Percentiles rank a stretch among this genome's conserved stretches.
Evolutionary conservation across 495 filamentous ascomycete genomes (phyloP).

Genomic region (Aspergillus panamensis): DNA sequence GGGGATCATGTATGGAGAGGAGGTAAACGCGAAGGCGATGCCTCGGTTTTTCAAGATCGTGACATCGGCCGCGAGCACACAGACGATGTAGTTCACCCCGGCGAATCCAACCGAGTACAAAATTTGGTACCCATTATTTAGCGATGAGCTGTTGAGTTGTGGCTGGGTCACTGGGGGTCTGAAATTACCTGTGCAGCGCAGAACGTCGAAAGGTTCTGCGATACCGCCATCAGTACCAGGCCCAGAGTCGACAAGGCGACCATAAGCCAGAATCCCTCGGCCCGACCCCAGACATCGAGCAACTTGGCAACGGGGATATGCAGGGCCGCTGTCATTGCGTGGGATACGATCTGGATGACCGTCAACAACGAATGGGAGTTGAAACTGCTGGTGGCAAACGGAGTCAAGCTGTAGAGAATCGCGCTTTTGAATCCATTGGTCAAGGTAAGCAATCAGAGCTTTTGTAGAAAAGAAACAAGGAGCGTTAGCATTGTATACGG

Average conservation of each 20-base stretch:
- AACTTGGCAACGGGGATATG: slow-evolving; percentile 61
- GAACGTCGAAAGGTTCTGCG: slow-evolving; percentile 44
- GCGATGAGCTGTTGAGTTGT: not conserved
- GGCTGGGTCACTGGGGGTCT: too few relatives aligned
- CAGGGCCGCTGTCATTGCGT: slow-evolving; percentile 32
- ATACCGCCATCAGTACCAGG: slow-evolving; percentile 49
- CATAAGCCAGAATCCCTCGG: slow-evolving; percentile 51
- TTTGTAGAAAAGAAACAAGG: slow-evolving; percentile 20
- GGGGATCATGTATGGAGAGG: slow-evolving; percentile 45
- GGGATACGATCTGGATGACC: slow-evolving; percentile 52
- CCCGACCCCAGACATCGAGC: slow-evolving; percentile 62
- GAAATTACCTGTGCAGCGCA: slow-evolving; percentile 47
- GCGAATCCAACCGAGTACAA: slow-evolving; percentile 55
- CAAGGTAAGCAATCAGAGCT: slow-evolving; percentile 46
- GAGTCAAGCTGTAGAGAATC: slow-evolving; percentile 27
- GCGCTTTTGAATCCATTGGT: slow-evolving; percentile 37
- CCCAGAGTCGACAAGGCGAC: slow-evolving; percentile 33
- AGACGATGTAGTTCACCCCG: slow-evolving; percentile 52
- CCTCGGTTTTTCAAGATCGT: slow-evolving; percentile 57
- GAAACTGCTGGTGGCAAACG: slow-evolving; percentile 47
- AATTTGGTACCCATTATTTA: slow-evolving; percentile 28
- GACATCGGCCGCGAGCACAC: slow-evolving; percentile 60
- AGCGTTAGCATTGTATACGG: not conserved
- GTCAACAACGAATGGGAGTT: slow-evolving; percentile 54
- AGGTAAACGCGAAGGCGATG: slow-evolving; percentile 54